Conservation (phyloP, 768 basidiomycete genomes). For the Calocera cornea region DNA sequence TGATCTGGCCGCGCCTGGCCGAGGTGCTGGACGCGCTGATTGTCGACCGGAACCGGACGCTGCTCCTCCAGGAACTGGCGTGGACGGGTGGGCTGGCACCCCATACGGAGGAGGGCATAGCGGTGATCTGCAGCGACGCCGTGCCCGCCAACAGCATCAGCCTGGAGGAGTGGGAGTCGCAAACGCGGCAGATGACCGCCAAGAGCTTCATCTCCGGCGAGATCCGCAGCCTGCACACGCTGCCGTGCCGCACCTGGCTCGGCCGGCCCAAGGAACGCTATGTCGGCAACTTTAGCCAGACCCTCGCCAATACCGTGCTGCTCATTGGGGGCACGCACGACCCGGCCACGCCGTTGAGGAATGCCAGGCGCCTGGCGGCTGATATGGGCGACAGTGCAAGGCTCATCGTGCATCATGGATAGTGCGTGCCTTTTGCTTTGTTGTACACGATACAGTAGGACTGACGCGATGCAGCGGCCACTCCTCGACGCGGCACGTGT, state of each 20-base stretch:
- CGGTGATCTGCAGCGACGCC: neutral
- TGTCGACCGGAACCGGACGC: neutral
- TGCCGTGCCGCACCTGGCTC: neutral
- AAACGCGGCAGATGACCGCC: neutral
- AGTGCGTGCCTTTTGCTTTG: neutral
- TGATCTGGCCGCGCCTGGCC: neutral
- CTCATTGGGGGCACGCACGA: neutral
- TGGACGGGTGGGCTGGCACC: neutral
- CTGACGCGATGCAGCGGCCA: neutral
- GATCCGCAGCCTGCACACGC: neutral
- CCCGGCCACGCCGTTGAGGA: neutral
- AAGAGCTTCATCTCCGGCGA: slow-evolving; percentile 3
- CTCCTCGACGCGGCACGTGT: neutral
- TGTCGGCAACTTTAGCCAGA: slow-evolving; percentile 1
- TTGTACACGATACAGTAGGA: neutral
- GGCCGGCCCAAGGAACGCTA: neutral
- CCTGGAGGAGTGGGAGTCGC: neutral
- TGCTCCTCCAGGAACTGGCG: neutral
- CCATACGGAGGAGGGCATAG: neutral
- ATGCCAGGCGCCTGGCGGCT: neutral
- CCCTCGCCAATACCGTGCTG: neutral
- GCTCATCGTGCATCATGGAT: slow-evolving; percentile 2
- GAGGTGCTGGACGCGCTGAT: neutral
- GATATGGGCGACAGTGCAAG: slow-evolving; percentile 2
- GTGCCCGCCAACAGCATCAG: neutral